These are phyloP conservation scores for Coemansia sp. DNA, from an alignment of 192 early-diverging fungal species.

Conservation along the genomic window DNA sequence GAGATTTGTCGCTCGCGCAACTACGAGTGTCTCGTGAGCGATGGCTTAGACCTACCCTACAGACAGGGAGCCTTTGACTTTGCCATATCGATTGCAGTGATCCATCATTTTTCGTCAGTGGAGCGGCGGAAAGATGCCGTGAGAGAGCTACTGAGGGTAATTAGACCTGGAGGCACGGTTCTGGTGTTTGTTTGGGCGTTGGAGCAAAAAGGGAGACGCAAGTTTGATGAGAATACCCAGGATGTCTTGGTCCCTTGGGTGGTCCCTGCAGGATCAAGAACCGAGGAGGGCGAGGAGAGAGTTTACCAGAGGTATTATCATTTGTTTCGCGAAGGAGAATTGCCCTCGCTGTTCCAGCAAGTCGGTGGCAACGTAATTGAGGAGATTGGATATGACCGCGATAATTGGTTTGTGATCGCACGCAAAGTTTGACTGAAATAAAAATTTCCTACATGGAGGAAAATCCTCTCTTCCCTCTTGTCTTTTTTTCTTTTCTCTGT, in stretches of 20 bases:
- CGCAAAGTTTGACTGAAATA: slow-evolving; percentile 45
- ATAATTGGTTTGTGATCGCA: slow-evolving; percentile 94
- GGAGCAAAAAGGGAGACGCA: slow-evolving; percentile 82
- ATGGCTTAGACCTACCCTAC: slow-evolving; percentile 80
- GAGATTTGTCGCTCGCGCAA: slow-evolving; percentile 72
- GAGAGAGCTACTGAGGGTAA: slow-evolving; percentile 77
- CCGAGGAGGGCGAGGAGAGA: slow-evolving; percentile 27
- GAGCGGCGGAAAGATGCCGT: slow-evolving; percentile 76
- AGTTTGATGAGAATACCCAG: slow-evolving; percentile 77
- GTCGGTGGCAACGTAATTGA: slow-evolving; percentile 61
- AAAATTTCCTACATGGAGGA: not conserved
- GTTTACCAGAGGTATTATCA: slow-evolving; percentile 88
- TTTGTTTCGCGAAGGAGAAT: slow-evolving; percentile 84
- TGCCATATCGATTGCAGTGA: slow-evolving; percentile 93
- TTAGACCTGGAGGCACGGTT: slow-evolving; percentile 66
- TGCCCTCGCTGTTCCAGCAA: slow-evolving; percentile 67
- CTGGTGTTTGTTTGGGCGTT: slow-evolving; percentile 97
- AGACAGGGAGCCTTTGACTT: slow-evolving; percentile 81
- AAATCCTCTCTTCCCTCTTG: not conserved
- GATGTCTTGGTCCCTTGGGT: slow-evolving; percentile 96
- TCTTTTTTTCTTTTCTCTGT: not conserved
- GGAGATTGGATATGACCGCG: slow-evolving; percentile 86
- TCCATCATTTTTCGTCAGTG: slow-evolving; percentile 87
- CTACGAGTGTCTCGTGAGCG: slow-evolving; percentile 81
- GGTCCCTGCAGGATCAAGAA: slow-evolving; percentile 58